Evolutionary conservation across 371 early-diverging fungal genomes (phyloP), one percentile per base, ranked within the genome.

Genomic region (Mortierella sp.): DNA sequence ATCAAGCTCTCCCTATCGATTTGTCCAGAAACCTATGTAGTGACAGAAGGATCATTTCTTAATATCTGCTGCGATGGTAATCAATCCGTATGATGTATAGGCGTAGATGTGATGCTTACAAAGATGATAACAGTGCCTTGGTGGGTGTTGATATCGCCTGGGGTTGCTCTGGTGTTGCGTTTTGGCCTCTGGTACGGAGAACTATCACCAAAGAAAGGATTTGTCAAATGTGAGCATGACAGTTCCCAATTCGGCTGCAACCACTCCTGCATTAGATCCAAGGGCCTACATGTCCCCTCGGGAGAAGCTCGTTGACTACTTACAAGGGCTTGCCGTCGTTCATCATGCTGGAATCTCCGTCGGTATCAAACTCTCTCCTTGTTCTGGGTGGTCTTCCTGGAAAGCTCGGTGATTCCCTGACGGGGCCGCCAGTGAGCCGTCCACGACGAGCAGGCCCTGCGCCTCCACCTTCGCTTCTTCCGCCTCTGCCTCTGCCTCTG

Each of bases 291-390:
- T n/a, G n/a, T n/a, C n/a, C n/a, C n/a, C n/a, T n/a, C n/a, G n/a
- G n/a, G n/a, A n/a, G n/a, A n/a, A n/a, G 10, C 34, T 34, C 34
- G 34, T 28, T 49, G 28, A 28, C 10, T n/a, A 44, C 68, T 60
- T 60, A 67, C 68, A 56, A 60, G 37, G 27, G 60, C 55, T 60
- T 67, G 40, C 56, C 60, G 22, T 67, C 68, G 14, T 43, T 51
- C 27, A 56, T 61, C 68, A 67, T 67, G 43, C 43, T 52, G n/a
- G 54, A 45, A 56, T 63, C 71, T 0, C 63, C 63, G n/a, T 54
- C 57, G 17, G 14, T 12, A 44, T 57, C 52, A 41, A 37, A 16
- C 9, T 10, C 57, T 3, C 56, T 40, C 17, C 63, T 37, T 41
- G 41, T 16, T 24, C 41, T 31, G 9, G 10, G 7, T 34, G 56